Evolutionary conservation across 1,139 yeast species (phyloP).

Genomic region (Meyerozyma carpophila): DNA sequence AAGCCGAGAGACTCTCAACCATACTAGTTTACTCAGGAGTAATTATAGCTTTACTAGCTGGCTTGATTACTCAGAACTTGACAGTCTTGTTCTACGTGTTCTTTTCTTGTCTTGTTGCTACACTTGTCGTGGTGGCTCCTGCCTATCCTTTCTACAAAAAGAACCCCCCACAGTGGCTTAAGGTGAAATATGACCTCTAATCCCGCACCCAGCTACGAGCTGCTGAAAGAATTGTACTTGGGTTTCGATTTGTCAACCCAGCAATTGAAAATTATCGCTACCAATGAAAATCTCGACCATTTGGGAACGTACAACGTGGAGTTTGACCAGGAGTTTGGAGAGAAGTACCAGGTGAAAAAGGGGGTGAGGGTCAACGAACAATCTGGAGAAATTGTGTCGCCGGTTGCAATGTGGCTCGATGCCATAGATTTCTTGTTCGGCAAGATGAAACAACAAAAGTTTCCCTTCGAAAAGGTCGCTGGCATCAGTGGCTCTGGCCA

Average conservation of each 20-base stretch:
- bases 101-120: constrained; percentile 25
- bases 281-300: constrained; percentile 49
- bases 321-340: constrained; percentile 60
- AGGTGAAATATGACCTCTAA: constrained; percentile 21
- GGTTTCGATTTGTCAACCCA: constrained; percentile 91
- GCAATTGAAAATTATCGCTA: constrained; percentile 73
- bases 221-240: constrained; percentile 33
- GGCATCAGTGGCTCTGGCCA: constrained; percentile 87
- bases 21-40: constrained; percentile 16
- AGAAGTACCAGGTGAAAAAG: constrained; percentile 53
- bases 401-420: constrained; percentile 86
- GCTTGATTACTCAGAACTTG: constrained; percentile 40
- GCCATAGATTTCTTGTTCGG: constrained; percentile 64
- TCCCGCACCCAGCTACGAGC: neutral
- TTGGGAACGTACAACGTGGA: constrained; percentile 59
- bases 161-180: constrained; percentile 39
- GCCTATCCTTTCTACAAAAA: constrained; percentile 51
- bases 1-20: constrained; percentile 19
- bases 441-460: constrained; percentile 45
- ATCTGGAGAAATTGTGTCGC: constrained; percentile 62
- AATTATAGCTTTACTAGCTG: constrained; percentile 37
- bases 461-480: constrained; percentile 56
- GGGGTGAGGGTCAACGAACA: constrained; percentile 57
- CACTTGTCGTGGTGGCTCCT: constrained; percentile 43
- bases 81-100: constrained; percentile 30